Evolutionary conservation across 2,329 filamentous ascomycete genomes (phyloP), one percentile per base, ranked within the genome.

Genomic region (Fusarium domesticum): DNA sequence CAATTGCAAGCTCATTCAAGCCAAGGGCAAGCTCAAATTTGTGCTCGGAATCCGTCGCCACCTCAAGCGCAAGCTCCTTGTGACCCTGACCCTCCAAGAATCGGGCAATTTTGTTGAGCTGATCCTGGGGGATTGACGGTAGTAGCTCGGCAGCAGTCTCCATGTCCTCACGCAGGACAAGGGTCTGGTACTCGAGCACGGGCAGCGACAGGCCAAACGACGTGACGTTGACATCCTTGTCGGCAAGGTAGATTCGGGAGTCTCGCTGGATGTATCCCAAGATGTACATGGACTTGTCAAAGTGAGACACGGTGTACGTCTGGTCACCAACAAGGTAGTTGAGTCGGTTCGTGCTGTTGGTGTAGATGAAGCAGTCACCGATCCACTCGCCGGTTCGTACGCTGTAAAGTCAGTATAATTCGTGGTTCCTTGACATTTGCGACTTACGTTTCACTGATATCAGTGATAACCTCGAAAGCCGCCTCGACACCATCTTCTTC

Each of bases 321-420:
- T 97, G 91, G 70, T 97, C 93, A 54, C 93, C 93, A 12, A 98
- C 92, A 17, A 98, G 82, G 72, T 97, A 97, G 75, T 97, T 97
- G 48, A 98, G 77, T 50, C 93, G 87, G 76, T 97, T 96, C 8
- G 91, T 95, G 67, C 80, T 87, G 76, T 95, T 97, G 43, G 93
- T 96, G 78, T 97, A 98, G 66, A 97, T 91, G 77, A 98, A 96
- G 74, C 92, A 96, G 72, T 98, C 93, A 51, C 93, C 93, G 45
- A 98, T 88, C 93, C 93, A 98, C 72, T 95, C 88, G 58, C 92
- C 93, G 16, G 92, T 96, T 54, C 89, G 87, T 39, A 97, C 90
- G 53, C 85, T 89, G 50, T 35, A 47, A 61, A 17, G 37, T 44
- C 17, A 54, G 41, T 40, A 33, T 2, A 14, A 17, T 20, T 23